A percentile compares a stretch with the other conserved stretches of the same genome.
These are phyloP conservation scores for Leishmania guyanensis DNA, from an alignment of 208 protist species.

Conservation along the genomic window DNA sequence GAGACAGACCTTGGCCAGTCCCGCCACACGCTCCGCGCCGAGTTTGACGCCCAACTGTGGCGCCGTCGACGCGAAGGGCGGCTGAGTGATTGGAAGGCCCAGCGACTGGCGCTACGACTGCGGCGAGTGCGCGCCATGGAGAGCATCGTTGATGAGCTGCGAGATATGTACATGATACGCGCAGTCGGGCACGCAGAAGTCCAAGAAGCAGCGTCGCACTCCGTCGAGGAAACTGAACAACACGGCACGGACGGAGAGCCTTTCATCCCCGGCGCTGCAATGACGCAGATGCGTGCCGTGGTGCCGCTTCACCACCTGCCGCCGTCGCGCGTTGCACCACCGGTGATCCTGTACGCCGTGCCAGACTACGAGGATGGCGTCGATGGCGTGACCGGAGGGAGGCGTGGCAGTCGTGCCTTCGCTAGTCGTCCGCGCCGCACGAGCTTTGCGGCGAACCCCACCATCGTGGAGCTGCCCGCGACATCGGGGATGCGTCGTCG, in stretches of 20 bases:
- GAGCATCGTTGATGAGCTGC: constrained; percentile 50
- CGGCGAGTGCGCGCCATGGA: constrained; percentile 49
- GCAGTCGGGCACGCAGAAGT: constrained; percentile 6
- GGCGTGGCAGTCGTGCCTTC: background rate
- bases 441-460: constrained; percentile 26
- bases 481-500: background rate
- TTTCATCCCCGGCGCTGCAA: background rate
- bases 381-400: background rate
- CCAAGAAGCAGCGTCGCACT: background rate
- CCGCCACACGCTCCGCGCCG: constrained; percentile 31
- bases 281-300: constrained; percentile 2
- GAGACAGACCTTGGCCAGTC: constrained; percentile 31
- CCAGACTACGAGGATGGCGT: background rate
- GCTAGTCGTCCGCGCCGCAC: constrained; percentile 21
- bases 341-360: constrained; percentile 26
- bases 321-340: constrained; percentile 10
- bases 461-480: constrained; percentile 8
- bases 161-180: constrained; percentile 44
- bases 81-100: constrained; percentile 61
- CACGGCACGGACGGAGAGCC: background rate
- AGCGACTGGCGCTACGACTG: constrained; percentile 52
- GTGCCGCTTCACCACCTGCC: constrained; percentile 23
- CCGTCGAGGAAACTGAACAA: constrained; percentile 11
- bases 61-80: constrained; percentile 34
- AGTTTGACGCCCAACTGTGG: constrained; percentile 40